Base-by-base conservation (phyloP, 108 stramenopile species). In the Pelagomonas calceolata region DNA sequence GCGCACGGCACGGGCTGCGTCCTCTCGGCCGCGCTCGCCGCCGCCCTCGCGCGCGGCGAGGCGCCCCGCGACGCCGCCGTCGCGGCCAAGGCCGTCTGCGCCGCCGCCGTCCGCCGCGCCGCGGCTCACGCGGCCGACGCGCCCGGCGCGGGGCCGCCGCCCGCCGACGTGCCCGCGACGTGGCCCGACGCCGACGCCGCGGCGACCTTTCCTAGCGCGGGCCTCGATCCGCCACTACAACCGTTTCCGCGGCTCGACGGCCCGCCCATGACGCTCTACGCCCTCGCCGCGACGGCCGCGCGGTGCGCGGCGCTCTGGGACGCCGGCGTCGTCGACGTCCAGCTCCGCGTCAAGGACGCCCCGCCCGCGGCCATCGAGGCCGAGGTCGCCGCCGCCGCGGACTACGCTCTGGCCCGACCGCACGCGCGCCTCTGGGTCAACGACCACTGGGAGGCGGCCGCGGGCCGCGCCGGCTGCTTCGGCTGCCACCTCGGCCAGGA, bases 401-500 rank as follows among this genome's bases (percentile, higher is more conserved):
- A 65, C 9, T 12, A 65, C 31, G 65, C 65, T 12, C 14, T 65
- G 14, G 31, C 65, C 65, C 12, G 10, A 29, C 26, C 43, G 43
- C 5, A 9, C n/a, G 16, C 14, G 21, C 83, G 91, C 32, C 80
- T 95, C 33, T 95, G 94, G 94, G 87, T 95, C 36, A 95, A 95
- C 77, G 94, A 95, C 67, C 76, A 84, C 75, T 93, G 92, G 91
- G 76, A 83, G 32, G 86, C 79, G 51, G 94, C 94, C 29, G 65
- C 92, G 0, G 73, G 86, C 70, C 80, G 88, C 30, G 80, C 79
- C 60, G 88, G n/a, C n/a, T n/a, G 89, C 39, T 95, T 90, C 72
- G 94, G 94, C 30, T 88, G 92, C 67, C 94, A 95, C 72, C 73
- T 95, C 4, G 94, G 94, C 18, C 94, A 95, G 74, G 94, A 95